Evolutionary conservation across 1,284 basidiomycete species (phyloP).

Genomic region (Peniophora sp.): DNA sequence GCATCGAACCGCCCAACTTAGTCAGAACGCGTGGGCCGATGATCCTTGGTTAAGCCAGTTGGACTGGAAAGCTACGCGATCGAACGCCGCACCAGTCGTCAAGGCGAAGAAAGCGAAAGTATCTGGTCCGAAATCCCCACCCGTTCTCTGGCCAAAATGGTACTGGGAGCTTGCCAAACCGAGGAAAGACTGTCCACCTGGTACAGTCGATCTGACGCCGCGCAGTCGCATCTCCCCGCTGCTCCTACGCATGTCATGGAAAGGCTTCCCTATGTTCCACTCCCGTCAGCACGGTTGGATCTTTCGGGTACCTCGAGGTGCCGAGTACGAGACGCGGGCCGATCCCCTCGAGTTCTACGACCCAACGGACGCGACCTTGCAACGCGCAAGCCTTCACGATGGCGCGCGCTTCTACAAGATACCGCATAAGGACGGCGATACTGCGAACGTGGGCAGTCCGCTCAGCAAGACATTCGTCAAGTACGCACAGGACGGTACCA

Average conservation of each 20-base stretch:
- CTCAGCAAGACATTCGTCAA: slow-evolving; percentile 87
- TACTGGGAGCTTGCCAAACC: slow-evolving; percentile 87
- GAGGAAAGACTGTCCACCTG: slow-evolving; percentile 54
- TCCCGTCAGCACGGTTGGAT: slow-evolving; percentile 91
- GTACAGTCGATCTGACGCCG: slow-evolving; percentile 80
- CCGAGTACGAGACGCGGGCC: slow-evolving; percentile 30
- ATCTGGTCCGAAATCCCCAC: slow-evolving; percentile 29
- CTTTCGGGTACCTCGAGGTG: slow-evolving; percentile 60
- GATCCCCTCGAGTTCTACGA: slow-evolving; percentile 50
- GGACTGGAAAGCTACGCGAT: slow-evolving; percentile 43
- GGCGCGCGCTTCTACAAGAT: slow-evolving; percentile 80
- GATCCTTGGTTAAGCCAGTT: slow-evolving; percentile 62
- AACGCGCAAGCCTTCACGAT: slow-evolving; percentile 33
- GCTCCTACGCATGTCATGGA: slow-evolving; percentile 84
- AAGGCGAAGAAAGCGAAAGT: slow-evolving; percentile 13
- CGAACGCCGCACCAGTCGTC: slow-evolving; percentile 5
- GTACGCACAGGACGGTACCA: slow-evolving; percentile 78
- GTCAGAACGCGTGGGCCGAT: slow-evolving; percentile 15
- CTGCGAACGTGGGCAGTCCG: slow-evolving; percentile 90
- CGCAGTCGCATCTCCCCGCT: slow-evolving; percentile 82
- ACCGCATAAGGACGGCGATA: slow-evolving; percentile 93
- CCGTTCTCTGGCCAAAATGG: slow-evolving; percentile 82
- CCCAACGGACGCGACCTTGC: slow-evolving; percentile 49
- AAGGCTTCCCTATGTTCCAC: slow-evolving; percentile 78
- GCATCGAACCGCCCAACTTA: slow-evolving; percentile 27